Evolutionary conservation across 2,329 filamentous ascomycete genomes (phyloP), one percentile per base, ranked within the genome.

Genomic region (Penicillium sp.): DNA sequence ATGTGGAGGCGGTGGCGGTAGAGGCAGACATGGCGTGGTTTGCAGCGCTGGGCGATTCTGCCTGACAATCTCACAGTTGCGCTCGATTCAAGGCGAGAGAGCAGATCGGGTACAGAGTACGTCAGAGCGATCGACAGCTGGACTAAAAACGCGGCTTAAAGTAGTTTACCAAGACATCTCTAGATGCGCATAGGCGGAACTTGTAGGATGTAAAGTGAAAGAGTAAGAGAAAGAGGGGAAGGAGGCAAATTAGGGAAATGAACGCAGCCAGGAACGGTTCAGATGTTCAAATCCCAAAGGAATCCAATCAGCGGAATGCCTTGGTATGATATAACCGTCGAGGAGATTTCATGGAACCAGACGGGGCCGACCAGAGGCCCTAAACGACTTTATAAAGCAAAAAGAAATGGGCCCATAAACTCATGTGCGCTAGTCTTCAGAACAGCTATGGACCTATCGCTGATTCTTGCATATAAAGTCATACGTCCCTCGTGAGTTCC

Each of bases 1-100:
- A 63, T 60, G 72, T 61, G 71, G 72, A 71, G 68, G 72, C 68
- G 70, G 72, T 71, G 65, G 72, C 71, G 54, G 67, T 68, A 56
- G 71, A 72, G 46, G 72, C 61, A 60, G 70, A 67, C 66, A 71
- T 72, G 58, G 57, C 51, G 58, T 53, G 21, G 16, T 24, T 53
- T 16, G 24, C 35, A 19, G 35, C 27, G 10, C 27, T 29, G 35
- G 35, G 35, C n/a, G 5, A 39, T 39, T 39, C 35, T 39, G 26
- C 27, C 46, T 11, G 8, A 39, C 35, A 39, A 7, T 37, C 33
- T 37, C n/a, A 19, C 35, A 33, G 31, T 33, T 33, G 31, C 21
- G 5, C 21, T 52, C 39, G 26, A 11, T 24, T 22, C 47, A n/a
- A 39, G n/a, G 35, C 29, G 5, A 37, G 35, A 19, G 35, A 39